A percentile compares a stretch with the other conserved stretches of the same genome.
Conservation (phyloP, 352 stramenopile genomes). For the Pythium aquatile region DNA sequence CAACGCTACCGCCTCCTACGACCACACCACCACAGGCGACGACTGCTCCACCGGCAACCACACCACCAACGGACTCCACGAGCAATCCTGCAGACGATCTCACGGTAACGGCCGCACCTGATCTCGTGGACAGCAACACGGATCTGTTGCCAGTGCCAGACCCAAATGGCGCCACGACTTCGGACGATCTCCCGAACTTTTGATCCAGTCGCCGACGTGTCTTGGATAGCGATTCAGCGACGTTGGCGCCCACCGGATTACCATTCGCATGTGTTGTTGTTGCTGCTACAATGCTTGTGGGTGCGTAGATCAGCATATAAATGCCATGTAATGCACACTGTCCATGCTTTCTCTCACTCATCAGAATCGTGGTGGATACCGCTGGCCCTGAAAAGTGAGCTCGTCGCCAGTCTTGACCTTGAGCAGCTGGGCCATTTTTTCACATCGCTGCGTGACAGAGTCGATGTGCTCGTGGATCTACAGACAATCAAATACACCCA, state of each 20-base stretch:
- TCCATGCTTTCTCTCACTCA: neutral
- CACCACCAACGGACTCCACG: neutral
- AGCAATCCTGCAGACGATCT: neutral
- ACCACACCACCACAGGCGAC: neutral
- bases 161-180: neutral
- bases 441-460: conserved; percentile 40
- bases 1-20: neutral
- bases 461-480: conserved; percentile 47
- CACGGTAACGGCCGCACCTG: neutral
- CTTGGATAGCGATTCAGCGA: neutral
- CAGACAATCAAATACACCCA: neutral
- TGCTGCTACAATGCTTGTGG: neutral
- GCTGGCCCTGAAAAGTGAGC: conserved; percentile 55
- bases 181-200: neutral
- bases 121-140: conserved; percentile 1
- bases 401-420: conserved; percentile 57
- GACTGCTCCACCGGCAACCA: neutral
- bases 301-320: neutral
- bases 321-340: too few relatives aligned
- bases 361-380: conserved; percentile 35
- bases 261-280: neutral
- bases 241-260: neutral
- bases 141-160: conserved; percentile 1
- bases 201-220: neutral
- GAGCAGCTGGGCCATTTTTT: conserved; percentile 38